Evolutionary conservation across 345 rosid genomes (phyloP), one percentile per base, ranked within the genome.

Genomic region (Murraya paniculata): DNA sequence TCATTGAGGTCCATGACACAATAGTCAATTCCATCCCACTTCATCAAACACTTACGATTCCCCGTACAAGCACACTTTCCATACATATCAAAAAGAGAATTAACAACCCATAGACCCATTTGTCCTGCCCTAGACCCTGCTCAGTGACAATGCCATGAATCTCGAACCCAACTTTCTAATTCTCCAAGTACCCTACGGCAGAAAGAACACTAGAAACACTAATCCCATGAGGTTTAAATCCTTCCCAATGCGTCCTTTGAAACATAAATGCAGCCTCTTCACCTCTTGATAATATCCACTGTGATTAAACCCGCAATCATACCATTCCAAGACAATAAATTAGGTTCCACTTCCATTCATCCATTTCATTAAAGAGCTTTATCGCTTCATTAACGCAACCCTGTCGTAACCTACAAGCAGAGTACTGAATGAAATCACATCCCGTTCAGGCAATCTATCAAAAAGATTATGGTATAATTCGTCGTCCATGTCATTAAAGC

Each of bases 301-400:
- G 11, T 66, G 81, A 79, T 81, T 81, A 71, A 81, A 83, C 53
- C 86, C 0, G 80, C 57, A 83, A 83, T 79, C 77, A 81, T 65
- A 45, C 88, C 83, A 77, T 79, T 83, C 88, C 88, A 83, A 5
- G 85, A 78, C 24, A 86, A 74, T 68, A 70, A 70, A 74, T 83
- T 86, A 14, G 81, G 60, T 56, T 65, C 77, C 50, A 81, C 14
- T 27, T 81, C 76, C 9, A 36, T 22, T 77, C 21, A 21, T 1
- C 50, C 72, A 76, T 81, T 38, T 56, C 68, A 24, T 53, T 19
- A 60, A 83, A 41, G 72, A 83, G 64, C 45, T 62, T 71, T 30
- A 64, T 77, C 1, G 80, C 64, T 66, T 81, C 84, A 30, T 77
- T 62, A 4, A 86, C 78, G 1, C 55, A 55, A 8, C 85, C 86